Conservation (phyloP, 768 basidiomycete genomes). For the Tricholoma bakamatsutake region DNA sequence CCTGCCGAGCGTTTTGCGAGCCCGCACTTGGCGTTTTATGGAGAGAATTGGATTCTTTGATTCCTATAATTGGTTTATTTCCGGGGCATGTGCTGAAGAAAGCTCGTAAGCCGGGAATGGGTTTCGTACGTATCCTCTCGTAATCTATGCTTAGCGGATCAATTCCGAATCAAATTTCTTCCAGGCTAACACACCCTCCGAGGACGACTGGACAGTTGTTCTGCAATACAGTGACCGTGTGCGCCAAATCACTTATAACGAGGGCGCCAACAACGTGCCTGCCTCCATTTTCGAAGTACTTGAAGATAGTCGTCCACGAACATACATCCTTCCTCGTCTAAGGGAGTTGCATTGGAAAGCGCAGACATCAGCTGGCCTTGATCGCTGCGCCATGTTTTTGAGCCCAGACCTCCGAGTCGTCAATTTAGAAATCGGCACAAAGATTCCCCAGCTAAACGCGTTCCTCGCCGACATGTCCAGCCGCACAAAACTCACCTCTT, state of each 20-base stretch:
- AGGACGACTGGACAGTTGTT: conserved; percentile 64
- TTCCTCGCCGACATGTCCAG: conserved; percentile 62
- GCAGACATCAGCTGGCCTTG: conserved; percentile 59
- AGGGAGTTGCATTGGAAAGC: conserved; percentile 68
- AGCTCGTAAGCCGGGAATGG: conserved; percentile 65
- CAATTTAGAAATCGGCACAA: conserved; percentile 57
- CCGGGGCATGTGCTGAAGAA: conserved; percentile 64
- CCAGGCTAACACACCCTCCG: conserved; percentile 55
- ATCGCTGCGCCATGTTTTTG: conserved; percentile 60
- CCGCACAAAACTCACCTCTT: conserved; percentile 56
- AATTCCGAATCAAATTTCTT: neutral
- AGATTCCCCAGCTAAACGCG: conserved; percentile 50
- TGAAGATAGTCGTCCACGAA: conserved; percentile 54
- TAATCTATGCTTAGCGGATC: neutral
- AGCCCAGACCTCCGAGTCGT: conserved; percentile 55
- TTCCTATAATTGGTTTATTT: conserved; percentile 68
- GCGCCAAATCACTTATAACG: conserved; percentile 63
- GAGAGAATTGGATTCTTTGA: conserved; percentile 72
- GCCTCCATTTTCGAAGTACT: conserved; percentile 63
- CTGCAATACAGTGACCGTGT: conserved; percentile 65
- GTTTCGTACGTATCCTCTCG: conserved; percentile 50
- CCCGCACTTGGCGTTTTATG: conserved; percentile 69
- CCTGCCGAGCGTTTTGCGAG: conserved; percentile 68
- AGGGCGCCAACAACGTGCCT: conserved; percentile 56
- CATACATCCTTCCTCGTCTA: conserved; percentile 65